Percentiles rank a stretch among this genome's conserved stretches.
Conservation (phyloP, 306 rosid genomes). For the Trichosanthes truncata region DNA sequence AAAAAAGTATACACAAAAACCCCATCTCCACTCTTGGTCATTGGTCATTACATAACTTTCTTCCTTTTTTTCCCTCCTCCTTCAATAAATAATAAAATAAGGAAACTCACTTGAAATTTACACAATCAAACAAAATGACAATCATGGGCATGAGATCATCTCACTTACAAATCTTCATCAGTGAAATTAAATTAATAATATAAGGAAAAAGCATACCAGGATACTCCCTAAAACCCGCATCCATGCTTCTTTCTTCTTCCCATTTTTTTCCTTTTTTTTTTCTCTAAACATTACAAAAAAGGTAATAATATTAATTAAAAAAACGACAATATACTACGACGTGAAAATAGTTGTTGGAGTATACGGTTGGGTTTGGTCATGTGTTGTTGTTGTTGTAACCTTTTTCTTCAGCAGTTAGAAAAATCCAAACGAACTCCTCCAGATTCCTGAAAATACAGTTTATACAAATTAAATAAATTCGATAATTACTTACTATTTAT, state of each 20-base stretch:
- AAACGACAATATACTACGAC: constrained; percentile 3
- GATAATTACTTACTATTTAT: not conserved
- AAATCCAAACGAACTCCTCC: constrained; percentile 26
- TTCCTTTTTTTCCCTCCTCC: not conserved
- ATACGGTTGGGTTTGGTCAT: constrained; percentile 25
- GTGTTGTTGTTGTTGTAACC: constrained; percentile 12
- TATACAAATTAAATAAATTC: not conserved
- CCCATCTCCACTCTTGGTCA: not conserved
- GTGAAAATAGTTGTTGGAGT: constrained; percentile 16
- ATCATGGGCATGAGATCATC: constrained; percentile 13
- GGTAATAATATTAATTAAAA: not conserved
- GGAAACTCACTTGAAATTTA: constrained; percentile 11
- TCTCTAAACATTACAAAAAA: not conserved
- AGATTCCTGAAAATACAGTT: not conserved
- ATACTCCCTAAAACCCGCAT: constrained; percentile 61
- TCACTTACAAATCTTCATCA: constrained; percentile 10
- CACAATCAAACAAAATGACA: constrained; percentile 18
- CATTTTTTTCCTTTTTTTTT: not conserved
- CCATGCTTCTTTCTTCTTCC: constrained; percentile 31
- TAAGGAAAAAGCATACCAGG: constrained; percentile 19
- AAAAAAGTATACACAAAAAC: constrained; percentile 5
- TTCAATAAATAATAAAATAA: not conserved
- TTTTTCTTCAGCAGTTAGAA: constrained; percentile 26
- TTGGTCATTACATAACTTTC: constrained; percentile 17
- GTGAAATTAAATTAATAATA: constrained; percentile 7